phyloP scores from a whole-genome alignment of 768 basidiomycete species.

The Suillus subalutaceus region DNA sequence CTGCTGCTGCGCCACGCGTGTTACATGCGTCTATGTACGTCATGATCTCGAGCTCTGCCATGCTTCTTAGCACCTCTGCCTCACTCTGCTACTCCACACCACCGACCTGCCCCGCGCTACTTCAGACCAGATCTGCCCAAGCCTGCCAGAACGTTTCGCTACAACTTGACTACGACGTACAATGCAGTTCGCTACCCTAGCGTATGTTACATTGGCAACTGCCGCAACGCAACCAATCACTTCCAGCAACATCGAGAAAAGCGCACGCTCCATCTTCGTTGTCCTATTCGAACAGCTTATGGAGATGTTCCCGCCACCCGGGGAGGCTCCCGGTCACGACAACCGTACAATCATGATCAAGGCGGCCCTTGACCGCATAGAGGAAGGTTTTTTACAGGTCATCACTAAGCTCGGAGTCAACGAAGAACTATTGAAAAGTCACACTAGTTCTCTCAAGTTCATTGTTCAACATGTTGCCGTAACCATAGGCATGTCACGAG shows the following conservation, averaged over 20 bases:
- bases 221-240: neutral
- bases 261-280: neutral
- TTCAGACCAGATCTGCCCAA: too few relatives aligned
- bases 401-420: slow-evolving; percentile 23
- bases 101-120: too few relatives aligned
- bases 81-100: too few relatives aligned
- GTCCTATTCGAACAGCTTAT: slow-evolving; percentile 28
- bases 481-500: slow-evolving; percentile 19
- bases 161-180: too few relatives aligned
- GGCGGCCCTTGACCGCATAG: slow-evolving; percentile 26
- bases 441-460: slow-evolving; percentile 28
- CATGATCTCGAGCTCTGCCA: too few relatives aligned
- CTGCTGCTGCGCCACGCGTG: too few relatives aligned
- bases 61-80: too few relatives aligned
- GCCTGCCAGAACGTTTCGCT: too few relatives aligned
- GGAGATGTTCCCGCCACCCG: slow-evolving; percentile 31
- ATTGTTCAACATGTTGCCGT: slow-evolving; percentile 27
- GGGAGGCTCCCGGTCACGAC: slow-evolving; percentile 32
- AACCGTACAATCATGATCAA: slow-evolving; percentile 25
- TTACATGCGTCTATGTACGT: too few relatives aligned
- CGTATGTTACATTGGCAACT: neutral
- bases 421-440: slow-evolving; percentile 24
- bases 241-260: neutral
- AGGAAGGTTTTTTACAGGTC: slow-evolving; percentile 28
- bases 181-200: neutral